A percentile compares a stretch with the other conserved stretches of the same genome.
These are phyloP conservation scores for Rehmannia glutinosa DNA, from an alignment of 257 asterid species.

Conservation along the genomic window DNA sequence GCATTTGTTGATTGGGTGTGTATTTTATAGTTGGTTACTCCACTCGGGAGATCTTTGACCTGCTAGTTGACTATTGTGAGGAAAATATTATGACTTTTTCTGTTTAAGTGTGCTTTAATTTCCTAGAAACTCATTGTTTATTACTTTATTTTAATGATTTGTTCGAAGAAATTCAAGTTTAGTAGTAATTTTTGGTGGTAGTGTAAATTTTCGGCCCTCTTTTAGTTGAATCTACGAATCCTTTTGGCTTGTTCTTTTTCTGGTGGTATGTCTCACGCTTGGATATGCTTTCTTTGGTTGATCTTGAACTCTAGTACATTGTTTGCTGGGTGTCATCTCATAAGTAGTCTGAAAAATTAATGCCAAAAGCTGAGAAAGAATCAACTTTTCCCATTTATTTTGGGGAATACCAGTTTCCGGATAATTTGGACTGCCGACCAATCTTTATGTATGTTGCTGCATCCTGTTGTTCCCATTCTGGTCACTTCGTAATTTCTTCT, in stretches of 20 bases:
- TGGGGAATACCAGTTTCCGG: background rate
- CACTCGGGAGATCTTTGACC: constrained; percentile 14
- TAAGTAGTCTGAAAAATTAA: background rate
- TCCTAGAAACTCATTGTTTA: background rate
- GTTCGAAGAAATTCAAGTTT: constrained; percentile 3
- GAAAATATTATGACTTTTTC: no score
- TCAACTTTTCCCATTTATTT: background rate
- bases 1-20: constrained; percentile 12
- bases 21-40: background rate
- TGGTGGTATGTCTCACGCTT: background rate
- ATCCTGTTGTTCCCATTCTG: background rate
- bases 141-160: background rate
- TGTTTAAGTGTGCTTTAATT: background rate
- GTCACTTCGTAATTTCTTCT: background rate
- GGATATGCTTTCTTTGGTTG: constrained; percentile 1
- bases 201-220: background rate
- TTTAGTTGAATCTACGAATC: background rate
- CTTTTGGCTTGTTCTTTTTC: background rate
- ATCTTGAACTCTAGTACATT: constrained; percentile 17
- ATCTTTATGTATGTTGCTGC: background rate
- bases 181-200: background rate
- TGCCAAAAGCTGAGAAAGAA: background rate
- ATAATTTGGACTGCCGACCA: background rate
- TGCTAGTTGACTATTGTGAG: background rate
- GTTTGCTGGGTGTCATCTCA: constrained; percentile 5